Evolutionary conservation across 371 early-diverging fungal species (phyloP).

Genomic region (Mortierella sp.): DNA sequence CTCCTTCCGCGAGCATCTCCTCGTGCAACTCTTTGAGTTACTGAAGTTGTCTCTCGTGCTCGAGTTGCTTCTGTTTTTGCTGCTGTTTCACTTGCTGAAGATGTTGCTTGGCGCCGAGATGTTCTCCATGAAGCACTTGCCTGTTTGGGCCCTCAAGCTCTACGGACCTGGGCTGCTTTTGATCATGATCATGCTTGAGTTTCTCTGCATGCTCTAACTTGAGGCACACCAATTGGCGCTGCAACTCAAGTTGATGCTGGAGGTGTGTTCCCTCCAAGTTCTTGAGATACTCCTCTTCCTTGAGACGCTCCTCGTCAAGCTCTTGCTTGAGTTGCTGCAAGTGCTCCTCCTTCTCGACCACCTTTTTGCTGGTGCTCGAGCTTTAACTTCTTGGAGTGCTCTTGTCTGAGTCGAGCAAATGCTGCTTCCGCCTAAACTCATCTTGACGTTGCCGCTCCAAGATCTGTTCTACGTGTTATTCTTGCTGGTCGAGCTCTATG

Average conservation of each 20-base stretch:
- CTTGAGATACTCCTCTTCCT: background rate
- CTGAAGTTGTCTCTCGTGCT: background rate
- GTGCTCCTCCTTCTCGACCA: background rate
- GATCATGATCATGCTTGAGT: background rate
- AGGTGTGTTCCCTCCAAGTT: background rate
- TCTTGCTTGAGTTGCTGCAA: conserved; percentile 2
- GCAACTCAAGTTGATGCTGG: background rate
- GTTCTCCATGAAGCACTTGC: background rate
- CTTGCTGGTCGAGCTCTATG: background rate
- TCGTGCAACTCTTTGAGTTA: background rate
- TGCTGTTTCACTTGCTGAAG: background rate
- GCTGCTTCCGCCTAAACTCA: background rate
- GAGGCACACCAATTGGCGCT: background rate
- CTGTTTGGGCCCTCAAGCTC: background rate
- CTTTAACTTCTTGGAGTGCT: background rate
- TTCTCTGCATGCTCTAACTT: background rate
- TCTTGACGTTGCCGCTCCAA: background rate
- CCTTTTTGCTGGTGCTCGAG: background rate
- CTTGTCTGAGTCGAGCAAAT: background rate
- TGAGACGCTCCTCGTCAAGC: background rate
- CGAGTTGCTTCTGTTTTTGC: background rate
- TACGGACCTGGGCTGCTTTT: background rate
- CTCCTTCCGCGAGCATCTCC: background rate
- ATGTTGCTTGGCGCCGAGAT: background rate
- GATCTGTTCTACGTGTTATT: background rate